These are phyloP conservation scores for Cercospora brassicicola DNA, from an alignment of 2,329 filamentous ascomycete genomes.

Conservation along the genomic window DNA sequence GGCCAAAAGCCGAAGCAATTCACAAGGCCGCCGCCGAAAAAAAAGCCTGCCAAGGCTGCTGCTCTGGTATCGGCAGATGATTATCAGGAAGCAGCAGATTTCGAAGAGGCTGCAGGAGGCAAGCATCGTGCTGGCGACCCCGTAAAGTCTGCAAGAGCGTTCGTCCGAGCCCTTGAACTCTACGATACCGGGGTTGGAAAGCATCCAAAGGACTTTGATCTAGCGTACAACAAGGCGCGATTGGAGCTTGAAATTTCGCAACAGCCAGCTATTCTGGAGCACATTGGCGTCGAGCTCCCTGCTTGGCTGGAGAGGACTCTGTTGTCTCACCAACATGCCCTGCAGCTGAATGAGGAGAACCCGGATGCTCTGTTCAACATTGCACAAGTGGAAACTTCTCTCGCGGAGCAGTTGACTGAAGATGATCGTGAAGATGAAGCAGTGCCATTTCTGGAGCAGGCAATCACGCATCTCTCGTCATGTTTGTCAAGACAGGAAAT, in stretches of 20 bases:
- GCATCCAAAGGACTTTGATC: slow-evolving; percentile 64
- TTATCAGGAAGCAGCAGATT: slow-evolving; percentile 66
- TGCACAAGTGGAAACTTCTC: slow-evolving; percentile 65
- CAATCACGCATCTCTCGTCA: slow-evolving; percentile 59
- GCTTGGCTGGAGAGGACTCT: slow-evolving; percentile 62
- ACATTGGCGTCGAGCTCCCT: slow-evolving; percentile 56
- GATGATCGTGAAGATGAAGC: slow-evolving; percentile 52
- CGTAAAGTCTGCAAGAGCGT: slow-evolving; percentile 63
- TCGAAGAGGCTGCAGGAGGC: slow-evolving; percentile 68
- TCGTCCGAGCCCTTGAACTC: slow-evolving; percentile 63
- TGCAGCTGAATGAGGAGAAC: slow-evolving; percentile 61
- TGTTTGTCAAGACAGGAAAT: slow-evolving; percentile 49
- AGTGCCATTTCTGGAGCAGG: slow-evolving; percentile 59
- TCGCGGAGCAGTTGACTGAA: slow-evolving; percentile 62
- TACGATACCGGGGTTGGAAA: slow-evolving; percentile 64
- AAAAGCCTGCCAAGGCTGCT: slow-evolving; percentile 42
- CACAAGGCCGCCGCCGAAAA: slow-evolving; percentile 34
- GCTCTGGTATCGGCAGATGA: slow-evolving; percentile 64
- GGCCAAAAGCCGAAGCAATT: slow-evolving; percentile 36
- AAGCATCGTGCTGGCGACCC: slow-evolving; percentile 74
- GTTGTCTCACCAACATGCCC: slow-evolving; percentile 63
- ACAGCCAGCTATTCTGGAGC: slow-evolving; percentile 61
- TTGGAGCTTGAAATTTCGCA: slow-evolving; percentile 70
- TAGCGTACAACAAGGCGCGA: slow-evolving; percentile 75
- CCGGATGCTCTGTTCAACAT: slow-evolving; percentile 71